A percentile compares a stretch with the other conserved stretches of the same genome.
Evolutionary conservation across 2,329 filamentous ascomycete species (phyloP).

Genomic region (Fusarium sp.): DNA sequence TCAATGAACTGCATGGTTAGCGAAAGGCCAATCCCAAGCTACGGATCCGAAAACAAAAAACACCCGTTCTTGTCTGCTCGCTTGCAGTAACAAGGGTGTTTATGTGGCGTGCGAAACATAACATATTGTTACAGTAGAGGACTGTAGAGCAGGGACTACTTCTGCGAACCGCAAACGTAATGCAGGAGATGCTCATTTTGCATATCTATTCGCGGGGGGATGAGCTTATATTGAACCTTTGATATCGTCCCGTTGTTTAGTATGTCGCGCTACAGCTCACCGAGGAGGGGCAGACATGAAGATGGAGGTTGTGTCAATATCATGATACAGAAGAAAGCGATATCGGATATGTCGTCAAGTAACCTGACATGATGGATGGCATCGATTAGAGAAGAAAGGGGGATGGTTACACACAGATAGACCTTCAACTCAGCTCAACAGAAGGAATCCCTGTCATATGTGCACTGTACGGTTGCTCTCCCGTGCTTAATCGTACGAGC

Average conservation of each 20-base stretch:
- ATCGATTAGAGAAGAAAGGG: background rate
- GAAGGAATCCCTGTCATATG: background rate
- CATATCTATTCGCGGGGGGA: slow-evolving; percentile 25
- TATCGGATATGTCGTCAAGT: slow-evolving; percentile 14
- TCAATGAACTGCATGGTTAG: slow-evolving; percentile 4
- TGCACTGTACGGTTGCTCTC: slow-evolving; percentile 23
- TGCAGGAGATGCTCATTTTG: slow-evolving; percentile 36
- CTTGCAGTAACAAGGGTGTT: slow-evolving; percentile 2
- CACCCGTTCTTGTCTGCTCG: background rate
- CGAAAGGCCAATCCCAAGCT: background rate
- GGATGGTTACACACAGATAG: slow-evolving; percentile 22
- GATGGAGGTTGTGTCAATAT: slow-evolving; percentile 32
- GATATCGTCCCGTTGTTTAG: slow-evolving; percentile 34
- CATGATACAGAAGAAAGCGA: slow-evolving; percentile 7
- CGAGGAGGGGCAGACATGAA: slow-evolving; percentile 2
- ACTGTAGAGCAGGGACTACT: background rate
- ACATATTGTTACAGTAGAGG: background rate
- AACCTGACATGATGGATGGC: slow-evolving; percentile 19
- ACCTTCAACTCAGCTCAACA: background rate
- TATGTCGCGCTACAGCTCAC: slow-evolving; percentile 14
- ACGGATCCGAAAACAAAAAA: slow-evolving; percentile 1
- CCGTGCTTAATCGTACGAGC: slow-evolving; percentile 31
- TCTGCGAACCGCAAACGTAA: slow-evolving; percentile 21
- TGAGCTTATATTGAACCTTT: slow-evolving; percentile 5
- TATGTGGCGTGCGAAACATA: slow-evolving; percentile 25